Base-by-base conservation (phyloP, 306 rosid genomes). In the Cajanus cajan region DNA sequence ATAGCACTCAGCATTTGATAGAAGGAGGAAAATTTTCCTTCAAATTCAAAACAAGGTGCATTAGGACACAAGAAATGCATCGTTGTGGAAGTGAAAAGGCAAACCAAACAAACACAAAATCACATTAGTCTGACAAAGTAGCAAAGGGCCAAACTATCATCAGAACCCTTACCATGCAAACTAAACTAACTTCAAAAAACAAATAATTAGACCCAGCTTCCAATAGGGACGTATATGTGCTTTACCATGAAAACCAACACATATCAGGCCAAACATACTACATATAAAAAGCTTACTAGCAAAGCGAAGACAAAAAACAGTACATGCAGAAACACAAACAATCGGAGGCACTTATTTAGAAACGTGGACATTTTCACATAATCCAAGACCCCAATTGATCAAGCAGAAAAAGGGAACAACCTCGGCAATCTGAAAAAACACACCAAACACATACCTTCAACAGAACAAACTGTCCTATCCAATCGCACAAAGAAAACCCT, bases 401-500 rank as follows among this genome's bases (percentile, higher is more conserved):
- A 58, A 47, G 2, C 68, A 67, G 43, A 4, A 2, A 16, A 58
- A 44, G 8, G 41, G 28, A 59, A 39, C 51, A 58, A 45, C 12
- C 39, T 6, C 18, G n/a, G 58, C 34, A 51, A 71, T 61, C 39
- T 33, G 7, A 70, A 39, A 39, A 14, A 13, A 37, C 28, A 44
- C 36, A 65, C 8, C 85, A 77, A 62, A 72, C 58, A 8, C 55
- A 50, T 57, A 45, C 68, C 63, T 34, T 65, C 12, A 70, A 65
- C 58, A 57, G 78, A 55, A 25, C 58, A 78, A 82, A 78, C 74
- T 16, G 54, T 51, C 16, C 21, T 59, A 73, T 66, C 71, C 80
- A 47, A 69, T 80, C 44, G 45, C 16, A 48, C 18, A 33, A 63
- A 73, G n/a, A 51, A 81, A 81, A 81, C 83, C 88, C 86, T 73